Conservation (phyloP, 78 protist genomes). For the Dictyostelium citrinum region DNA sequence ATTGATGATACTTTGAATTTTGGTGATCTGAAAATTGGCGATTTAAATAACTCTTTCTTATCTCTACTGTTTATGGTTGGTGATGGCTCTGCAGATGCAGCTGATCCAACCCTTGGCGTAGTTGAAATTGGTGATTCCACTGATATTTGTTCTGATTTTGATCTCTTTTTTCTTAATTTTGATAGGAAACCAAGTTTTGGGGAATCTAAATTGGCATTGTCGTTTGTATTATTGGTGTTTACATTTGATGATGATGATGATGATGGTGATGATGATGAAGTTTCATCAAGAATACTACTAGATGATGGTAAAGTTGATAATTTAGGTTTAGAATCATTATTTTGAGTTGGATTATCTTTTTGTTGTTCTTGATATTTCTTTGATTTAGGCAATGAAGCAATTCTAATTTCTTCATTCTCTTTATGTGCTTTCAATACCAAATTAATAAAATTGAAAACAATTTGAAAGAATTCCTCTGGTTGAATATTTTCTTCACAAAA, state of each 20-base stretch:
- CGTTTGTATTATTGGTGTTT: not conserved
- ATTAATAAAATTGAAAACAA: not conserved
- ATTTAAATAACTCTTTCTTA: not conserved
- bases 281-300: not conserved
- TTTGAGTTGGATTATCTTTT: not conserved
- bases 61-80: not conserved
- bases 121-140: not conserved
- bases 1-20: not conserved
- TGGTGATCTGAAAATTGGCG: constrained; percentile 3
- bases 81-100: not conserved
- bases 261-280: not conserved
- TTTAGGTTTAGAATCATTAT: not conserved
- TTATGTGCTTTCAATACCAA: constrained; percentile 3
- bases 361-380: not conserved
- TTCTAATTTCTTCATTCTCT: constrained; percentile 19
- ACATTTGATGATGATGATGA: no score
- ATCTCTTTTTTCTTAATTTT: not conserved
- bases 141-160: not conserved
- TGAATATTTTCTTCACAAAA: constrained; percentile 22
- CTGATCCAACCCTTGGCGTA: not conserved
- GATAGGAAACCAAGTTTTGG: not conserved
- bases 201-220: not conserved
- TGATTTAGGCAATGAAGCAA: not conserved
- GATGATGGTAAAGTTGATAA: not conserved
- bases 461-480: constrained; percentile 69